Evolutionary conservation across 176 grass and related monocot species (phyloP), one percentile per base, ranked within the genome.

Genomic region (Eragrostis nindensis): DNA sequence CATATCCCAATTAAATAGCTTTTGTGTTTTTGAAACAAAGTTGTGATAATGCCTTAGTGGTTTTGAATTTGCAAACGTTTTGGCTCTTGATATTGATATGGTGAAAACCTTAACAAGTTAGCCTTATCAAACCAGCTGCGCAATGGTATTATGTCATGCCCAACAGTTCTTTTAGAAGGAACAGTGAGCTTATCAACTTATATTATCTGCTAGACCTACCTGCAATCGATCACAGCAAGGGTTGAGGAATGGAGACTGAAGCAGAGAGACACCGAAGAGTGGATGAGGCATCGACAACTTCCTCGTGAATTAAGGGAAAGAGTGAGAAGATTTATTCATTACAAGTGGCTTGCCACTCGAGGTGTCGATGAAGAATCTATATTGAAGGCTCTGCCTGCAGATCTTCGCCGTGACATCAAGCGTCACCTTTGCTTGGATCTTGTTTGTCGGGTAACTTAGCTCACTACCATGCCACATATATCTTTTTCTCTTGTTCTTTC

Each of bases 171-270:
- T 48, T 21, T 2, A 56, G 17, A 85, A 89, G 63, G 60, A 73
- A 55, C 12, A 62, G n/a, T 74, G 8, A 66, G 11, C 49, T 86
- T 71, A 73, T 70, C 15, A 71, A 62, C 46, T 65, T 74, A 48
- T 78, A 1, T 84, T 74, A 46, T 88, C 25, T 82, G 71, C 66
- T 75, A 99, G 96, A 95, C 93, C 40, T 99, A 99, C 72, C 81
- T 99, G 82, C 96, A 99, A 93, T 99, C 93, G 13, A 93, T 95
- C 44, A 95, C 96, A 16, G 90, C 85, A 44, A 95, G 93, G 52
- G 88, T 99, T 77, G 96, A 99, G 79, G 96, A 99, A 61, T 95
- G 92, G 96, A 95, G 96, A 62, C 40, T 99, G 81, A 99, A 91
- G 76, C 88, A 92, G 72, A 91, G 84, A 85, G 96, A 99, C 71